These are phyloP conservation scores for Coemansia umbellata DNA, from an alignment of 192 early-diverging fungal genomes.

Conservation along the genomic window DNA sequence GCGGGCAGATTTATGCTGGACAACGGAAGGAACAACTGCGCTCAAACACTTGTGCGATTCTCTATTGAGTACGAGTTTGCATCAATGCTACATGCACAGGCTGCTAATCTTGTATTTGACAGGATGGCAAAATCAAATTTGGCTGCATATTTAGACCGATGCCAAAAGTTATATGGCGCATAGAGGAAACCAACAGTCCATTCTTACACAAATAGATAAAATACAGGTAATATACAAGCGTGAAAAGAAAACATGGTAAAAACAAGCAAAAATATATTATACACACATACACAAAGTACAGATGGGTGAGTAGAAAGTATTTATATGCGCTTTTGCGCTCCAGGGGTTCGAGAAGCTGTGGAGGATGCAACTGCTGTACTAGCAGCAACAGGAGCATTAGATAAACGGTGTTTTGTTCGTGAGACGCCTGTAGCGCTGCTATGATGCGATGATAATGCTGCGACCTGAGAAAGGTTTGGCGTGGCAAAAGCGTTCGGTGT, in stretches of 20 bases:
- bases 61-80: conserved; percentile 78
- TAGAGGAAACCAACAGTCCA: conserved; percentile 1
- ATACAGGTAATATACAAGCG: not conserved
- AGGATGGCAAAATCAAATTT: conserved; percentile 57
- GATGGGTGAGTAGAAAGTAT: no score
- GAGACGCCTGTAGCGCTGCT: not conserved
- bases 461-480: conserved; percentile 20
- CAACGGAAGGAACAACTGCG: not conserved
- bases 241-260: not conserved
- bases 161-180: conserved; percentile 26
- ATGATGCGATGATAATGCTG: not conserved
- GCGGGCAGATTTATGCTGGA: conserved; percentile 1
- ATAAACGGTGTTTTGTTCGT: no score
- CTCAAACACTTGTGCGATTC: conserved; percentile 59
- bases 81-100: conserved; percentile 73
- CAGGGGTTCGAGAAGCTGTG: no score
- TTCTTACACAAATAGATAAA: not conserved
- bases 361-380: no score
- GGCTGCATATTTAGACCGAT: conserved; percentile 33
- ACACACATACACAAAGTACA: no score
- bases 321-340: no score
- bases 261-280: no score
- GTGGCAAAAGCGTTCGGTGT: not conserved
- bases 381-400: no score
- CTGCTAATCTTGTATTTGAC: conserved; percentile 75